Evolutionary conservation across 176 grass and related monocot species (phyloP).

Genomic region (Aegilops sharonensis): DNA sequence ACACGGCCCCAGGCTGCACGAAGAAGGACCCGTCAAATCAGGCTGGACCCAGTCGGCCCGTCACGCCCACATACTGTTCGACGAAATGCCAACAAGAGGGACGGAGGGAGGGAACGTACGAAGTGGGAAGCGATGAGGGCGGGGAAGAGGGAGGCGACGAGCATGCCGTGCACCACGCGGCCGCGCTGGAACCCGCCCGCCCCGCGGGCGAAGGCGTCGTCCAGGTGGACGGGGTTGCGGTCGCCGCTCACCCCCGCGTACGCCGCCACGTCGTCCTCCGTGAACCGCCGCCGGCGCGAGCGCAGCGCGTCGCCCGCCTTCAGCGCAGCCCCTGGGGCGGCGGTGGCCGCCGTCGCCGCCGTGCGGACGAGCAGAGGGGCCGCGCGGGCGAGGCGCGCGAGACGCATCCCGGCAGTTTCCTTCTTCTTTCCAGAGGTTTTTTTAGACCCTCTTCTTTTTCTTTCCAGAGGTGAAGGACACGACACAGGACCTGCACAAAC

Average conservation of each 20-base stretch:
- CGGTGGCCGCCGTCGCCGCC: background rate
- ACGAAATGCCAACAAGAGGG: constrained; percentile 24
- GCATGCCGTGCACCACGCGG: constrained; percentile 79
- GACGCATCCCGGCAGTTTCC: background rate
- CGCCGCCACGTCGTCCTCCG: constrained; percentile 45
- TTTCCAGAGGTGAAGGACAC: too few relatives aligned
- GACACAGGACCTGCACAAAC: too few relatives aligned
- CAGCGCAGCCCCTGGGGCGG: background rate
- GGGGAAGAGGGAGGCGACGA: constrained; percentile 70
- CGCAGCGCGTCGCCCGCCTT: constrained; percentile 35
- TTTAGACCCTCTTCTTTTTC: too few relatives aligned
- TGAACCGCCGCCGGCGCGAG: constrained; percentile 43
- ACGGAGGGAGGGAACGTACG: constrained; percentile 23
- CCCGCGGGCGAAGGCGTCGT: constrained; percentile 33
- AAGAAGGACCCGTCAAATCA: background rate
- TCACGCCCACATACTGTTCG: background rate
- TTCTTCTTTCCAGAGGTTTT: too few relatives aligned
- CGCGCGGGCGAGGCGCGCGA: constrained; percentile 15
- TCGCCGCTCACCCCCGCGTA: constrained; percentile 62
- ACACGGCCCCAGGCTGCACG: constrained; percentile 70
- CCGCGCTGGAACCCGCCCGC: constrained; percentile 49
- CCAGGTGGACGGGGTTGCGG: constrained; percentile 74
- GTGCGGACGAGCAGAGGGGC: background rate
- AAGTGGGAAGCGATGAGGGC: constrained; percentile 59
- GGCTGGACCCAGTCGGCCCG: too few relatives aligned